These are phyloP conservation scores for Raddia guianensis DNA, from an alignment of 176 grass and related monocot species.

Conservation along the genomic window DNA sequence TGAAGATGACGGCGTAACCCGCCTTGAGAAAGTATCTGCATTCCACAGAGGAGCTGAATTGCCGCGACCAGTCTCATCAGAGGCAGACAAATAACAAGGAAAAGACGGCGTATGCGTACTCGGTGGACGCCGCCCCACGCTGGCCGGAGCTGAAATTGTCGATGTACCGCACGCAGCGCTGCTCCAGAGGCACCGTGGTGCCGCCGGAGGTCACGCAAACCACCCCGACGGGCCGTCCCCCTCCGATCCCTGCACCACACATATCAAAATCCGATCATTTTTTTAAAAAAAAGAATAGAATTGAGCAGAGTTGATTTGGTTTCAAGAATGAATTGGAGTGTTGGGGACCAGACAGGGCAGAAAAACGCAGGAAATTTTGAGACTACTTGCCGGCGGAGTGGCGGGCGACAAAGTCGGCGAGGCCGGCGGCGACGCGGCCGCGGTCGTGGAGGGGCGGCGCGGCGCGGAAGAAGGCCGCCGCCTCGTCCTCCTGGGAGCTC, in stretches of 20 bases:
- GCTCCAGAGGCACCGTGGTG: slow-evolving; percentile 91
- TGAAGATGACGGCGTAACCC: slow-evolving; percentile 74
- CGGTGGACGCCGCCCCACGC: slow-evolving; percentile 75
- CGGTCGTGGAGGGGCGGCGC: slow-evolving; percentile 47
- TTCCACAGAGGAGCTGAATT: neutral
- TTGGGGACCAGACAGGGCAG: no score
- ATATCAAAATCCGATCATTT: neutral
- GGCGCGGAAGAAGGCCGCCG: slow-evolving; percentile 45
- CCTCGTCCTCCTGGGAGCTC: slow-evolving; percentile 29
- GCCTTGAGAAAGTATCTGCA: slow-evolving; percentile 79
- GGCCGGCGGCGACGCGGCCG: slow-evolving; percentile 19
- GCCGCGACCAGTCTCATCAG: neutral
- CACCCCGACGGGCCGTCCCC: slow-evolving; percentile 34
- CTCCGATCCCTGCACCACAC: slow-evolving; percentile 32
- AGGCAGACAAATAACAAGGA: neutral
- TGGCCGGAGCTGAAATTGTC: slow-evolving; percentile 92
- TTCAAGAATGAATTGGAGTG: neutral
- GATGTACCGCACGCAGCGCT: slow-evolving; percentile 88
- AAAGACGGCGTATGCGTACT: slow-evolving; percentile 39
- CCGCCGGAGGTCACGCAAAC: slow-evolving; percentile 90
- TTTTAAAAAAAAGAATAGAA: neutral
- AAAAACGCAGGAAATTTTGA: neutral
- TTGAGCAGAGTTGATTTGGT: neutral
- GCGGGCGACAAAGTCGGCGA: slow-evolving; percentile 43
- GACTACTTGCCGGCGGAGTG: slow-evolving; percentile 39